Conservation (phyloP, 129 eudicot genomes). For the Escallonia rubra region DNA sequence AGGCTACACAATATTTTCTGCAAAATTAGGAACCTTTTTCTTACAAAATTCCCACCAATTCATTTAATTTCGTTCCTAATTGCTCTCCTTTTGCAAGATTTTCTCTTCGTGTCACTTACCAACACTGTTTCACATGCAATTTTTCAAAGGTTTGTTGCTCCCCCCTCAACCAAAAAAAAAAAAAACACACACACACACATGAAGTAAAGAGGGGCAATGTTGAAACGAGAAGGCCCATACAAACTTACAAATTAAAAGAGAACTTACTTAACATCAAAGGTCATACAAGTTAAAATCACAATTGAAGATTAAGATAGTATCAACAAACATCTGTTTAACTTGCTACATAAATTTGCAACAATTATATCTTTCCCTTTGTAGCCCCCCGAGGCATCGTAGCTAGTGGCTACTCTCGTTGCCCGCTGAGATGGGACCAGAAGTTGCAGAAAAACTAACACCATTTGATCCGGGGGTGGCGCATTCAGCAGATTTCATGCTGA, state of each 20-base stretch:
- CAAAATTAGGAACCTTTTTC: no score
- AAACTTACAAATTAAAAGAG: no score
- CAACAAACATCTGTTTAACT: background rate
- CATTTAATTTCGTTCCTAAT: no score
- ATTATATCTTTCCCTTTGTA: no score
- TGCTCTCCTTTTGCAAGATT: no score
- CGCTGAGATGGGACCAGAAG: slow-evolving; percentile 6
- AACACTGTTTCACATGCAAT: no score
- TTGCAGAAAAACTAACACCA: slow-evolving; percentile 20
- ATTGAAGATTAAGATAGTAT: background rate
- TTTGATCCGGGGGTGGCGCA: slow-evolving; percentile 11
- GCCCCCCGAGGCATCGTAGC: background rate
- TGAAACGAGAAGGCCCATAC: background rate
- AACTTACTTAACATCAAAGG: background rate
- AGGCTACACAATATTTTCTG: no score
- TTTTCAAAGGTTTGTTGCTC: no score
- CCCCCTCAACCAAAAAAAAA: no score
- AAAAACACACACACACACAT: background rate
- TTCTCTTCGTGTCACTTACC: no score
- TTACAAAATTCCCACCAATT: no score
- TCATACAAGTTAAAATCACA: background rate
- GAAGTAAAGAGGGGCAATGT: background rate
- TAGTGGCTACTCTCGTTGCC: background rate
- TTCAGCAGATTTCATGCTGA: slow-evolving; percentile 28
- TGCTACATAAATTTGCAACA: slow-evolving; percentile 1